Base-by-base conservation (phyloP, 345 rosid species). In the Brassica cretica region DNA sequence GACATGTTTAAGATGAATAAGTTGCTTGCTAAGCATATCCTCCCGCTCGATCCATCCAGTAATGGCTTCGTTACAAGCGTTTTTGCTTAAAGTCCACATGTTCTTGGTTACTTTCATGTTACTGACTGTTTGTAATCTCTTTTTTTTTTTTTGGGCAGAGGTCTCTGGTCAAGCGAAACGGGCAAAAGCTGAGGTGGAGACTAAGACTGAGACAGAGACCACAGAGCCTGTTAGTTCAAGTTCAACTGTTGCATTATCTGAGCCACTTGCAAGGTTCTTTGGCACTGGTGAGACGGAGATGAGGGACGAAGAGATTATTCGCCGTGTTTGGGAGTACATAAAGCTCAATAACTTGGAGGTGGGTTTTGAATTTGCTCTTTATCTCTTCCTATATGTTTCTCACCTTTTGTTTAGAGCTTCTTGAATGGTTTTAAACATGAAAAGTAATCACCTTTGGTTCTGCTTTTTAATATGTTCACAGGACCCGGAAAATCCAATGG, bases 1-100 rank as follows among this genome's bases (percentile, higher is more conserved):
- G 98, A 94, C 86, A 94, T 94, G 98, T 94, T 94, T 85, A 92
- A 91, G 84, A 94, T 94, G 98, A 94, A 92, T 75, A 94, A 92
- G 88, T 82, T 94, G 76, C 90, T 94, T 62, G 85, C 98, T 27
- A 94, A 94, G 84, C 37, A 32, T 32, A 32, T 32, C 37, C 37
- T 32, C 37, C 37, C 37, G 1, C 37, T 32, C 5, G 37, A 32
- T 32, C 37, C 37, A 32, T 32, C 37, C 5, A 32, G 37, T 32
- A 32, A 11, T 41, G 49, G 49, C 10, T 41, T 41, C 49, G 0
- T 37, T 37, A 37, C 44, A 8, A 8, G 11, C 24, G 24, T 21
- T 21, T 21, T 39, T 1, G 37, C 37, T 33, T 6, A 33, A 9
- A 1, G 8, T 39, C 11, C 3, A 8, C 0, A 39, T 39, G 46